Evolutionary conservation across 2,329 filamentous ascomycete genomes (phyloP).

Genomic region (Sporothrix sp.): DNA sequence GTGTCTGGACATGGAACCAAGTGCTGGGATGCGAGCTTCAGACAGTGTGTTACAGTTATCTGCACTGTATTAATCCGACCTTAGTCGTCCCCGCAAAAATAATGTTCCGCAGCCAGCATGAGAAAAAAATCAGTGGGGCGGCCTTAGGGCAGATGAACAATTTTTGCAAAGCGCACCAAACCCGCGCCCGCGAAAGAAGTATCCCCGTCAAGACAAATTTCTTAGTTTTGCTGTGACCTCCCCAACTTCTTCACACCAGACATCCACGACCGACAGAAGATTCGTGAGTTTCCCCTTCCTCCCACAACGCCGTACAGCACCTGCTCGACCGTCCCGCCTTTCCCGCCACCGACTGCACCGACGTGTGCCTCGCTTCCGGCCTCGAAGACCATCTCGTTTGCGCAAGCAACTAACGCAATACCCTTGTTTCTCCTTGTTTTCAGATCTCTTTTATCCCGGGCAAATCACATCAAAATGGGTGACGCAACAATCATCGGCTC

Average conservation of each 20-base stretch:
- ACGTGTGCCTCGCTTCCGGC: background rate
- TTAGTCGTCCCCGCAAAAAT: slow-evolving; percentile 9
- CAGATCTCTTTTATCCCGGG: slow-evolving; percentile 10
- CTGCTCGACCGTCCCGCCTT: background rate
- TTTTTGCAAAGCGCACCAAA: slow-evolving; percentile 20
- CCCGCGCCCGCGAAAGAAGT: slow-evolving; percentile 11
- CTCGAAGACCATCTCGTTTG: too few relatives aligned
- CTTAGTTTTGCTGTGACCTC: slow-evolving; percentile 12
- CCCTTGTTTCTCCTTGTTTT: background rate
- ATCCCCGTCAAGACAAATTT: slow-evolving; percentile 13
- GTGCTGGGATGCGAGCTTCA: too few relatives aligned
- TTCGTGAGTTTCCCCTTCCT: slow-evolving; percentile 13
- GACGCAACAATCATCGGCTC: slow-evolving; percentile 73
- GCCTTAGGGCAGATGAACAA: slow-evolving; percentile 18
- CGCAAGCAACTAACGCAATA: slow-evolving; percentile 7
- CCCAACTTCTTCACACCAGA: slow-evolving; percentile 15
- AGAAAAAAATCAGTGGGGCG: slow-evolving; percentile 13
- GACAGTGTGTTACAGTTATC: background rate
- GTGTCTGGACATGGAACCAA: too few relatives aligned
- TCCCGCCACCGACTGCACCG: background rate
- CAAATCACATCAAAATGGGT: slow-evolving; percentile 56
- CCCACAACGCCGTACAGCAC: background rate
- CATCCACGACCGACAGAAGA: slow-evolving; percentile 16
- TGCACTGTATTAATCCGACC: background rate
- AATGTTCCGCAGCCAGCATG: background rate